phyloP scores from a whole-genome alignment of 2,329 filamentous ascomycete genomes.

The Ophioceras dolichostomum region DNA sequence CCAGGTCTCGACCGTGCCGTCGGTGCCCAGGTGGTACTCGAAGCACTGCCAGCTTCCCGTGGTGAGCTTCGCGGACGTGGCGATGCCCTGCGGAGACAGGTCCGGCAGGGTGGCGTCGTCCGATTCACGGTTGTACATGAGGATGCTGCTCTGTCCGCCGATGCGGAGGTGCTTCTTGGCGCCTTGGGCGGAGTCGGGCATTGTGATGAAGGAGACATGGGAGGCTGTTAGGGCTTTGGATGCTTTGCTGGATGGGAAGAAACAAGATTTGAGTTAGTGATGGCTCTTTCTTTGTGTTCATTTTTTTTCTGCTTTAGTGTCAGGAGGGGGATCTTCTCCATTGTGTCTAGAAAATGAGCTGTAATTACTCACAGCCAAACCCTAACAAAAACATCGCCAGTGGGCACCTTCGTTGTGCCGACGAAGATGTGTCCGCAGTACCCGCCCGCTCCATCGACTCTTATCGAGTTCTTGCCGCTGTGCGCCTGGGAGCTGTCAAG shows the following conservation, averaged over 20 bases:
- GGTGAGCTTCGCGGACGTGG: slow-evolving; percentile 36
- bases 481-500: slow-evolving; percentile 45
- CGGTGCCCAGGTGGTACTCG: slow-evolving; percentile 45
- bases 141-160: slow-evolving; percentile 45
- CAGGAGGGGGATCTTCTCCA: background rate
- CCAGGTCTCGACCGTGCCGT: slow-evolving; percentile 50
- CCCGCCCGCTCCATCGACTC: slow-evolving; percentile 37
- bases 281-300: background rate
- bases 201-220: slow-evolving; percentile 52
- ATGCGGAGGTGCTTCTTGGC: slow-evolving; percentile 48
- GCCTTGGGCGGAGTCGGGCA: slow-evolving; percentile 45
- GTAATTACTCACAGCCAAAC: slow-evolving; percentile 36
- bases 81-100: slow-evolving; percentile 45
- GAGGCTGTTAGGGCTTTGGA: slow-evolving; percentile 43
- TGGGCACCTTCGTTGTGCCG: slow-evolving; percentile 41
- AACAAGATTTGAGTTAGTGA: slow-evolving; percentile 10
- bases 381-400: slow-evolving; percentile 43
- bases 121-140: slow-evolving; percentile 53
- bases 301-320: background rate
- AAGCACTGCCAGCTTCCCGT: slow-evolving; percentile 44
- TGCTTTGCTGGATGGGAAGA: slow-evolving; percentile 30
- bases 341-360: background rate
- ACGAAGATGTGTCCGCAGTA: slow-evolving; percentile 50
- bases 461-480: slow-evolving; percentile 41
- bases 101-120: slow-evolving; percentile 51